Conservation (phyloP, 176 grass and related monocot genomes). For the Zoysia japonica region DNA sequence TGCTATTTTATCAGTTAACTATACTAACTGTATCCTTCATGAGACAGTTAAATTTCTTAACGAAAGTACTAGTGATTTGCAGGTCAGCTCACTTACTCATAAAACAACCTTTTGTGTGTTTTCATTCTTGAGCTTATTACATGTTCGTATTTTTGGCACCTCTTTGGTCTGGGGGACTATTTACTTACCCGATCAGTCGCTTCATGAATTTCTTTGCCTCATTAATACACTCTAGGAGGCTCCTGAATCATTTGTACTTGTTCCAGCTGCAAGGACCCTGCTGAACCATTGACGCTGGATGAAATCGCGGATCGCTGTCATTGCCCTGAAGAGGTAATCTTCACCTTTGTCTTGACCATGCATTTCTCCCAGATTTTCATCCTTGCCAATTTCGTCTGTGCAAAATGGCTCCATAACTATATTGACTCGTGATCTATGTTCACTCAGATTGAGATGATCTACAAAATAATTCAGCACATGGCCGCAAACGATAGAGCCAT, state of each 20-base stretch:
- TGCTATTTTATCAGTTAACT: background rate
- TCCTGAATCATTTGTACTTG: conserved; percentile 12
- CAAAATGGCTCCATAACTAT: background rate
- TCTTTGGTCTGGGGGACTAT: too few species aligned
- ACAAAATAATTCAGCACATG: conserved; percentile 99
- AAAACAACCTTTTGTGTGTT: background rate
- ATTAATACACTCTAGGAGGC: background rate
- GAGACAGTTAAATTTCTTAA: background rate
- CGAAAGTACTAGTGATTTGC: background rate
- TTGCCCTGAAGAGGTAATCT: conserved; percentile 71
- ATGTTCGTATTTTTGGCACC: conserved; percentile 1
- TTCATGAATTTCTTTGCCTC: background rate
- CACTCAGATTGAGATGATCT: conserved; percentile 95
- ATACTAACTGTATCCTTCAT: background rate
- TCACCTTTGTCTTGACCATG: background rate
- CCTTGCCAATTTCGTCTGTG: background rate
- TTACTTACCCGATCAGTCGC: background rate
- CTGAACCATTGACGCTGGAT: conserved; percentile 74
- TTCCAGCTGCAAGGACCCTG: conserved; percentile 89
- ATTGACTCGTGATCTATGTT: background rate
- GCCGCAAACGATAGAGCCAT: conserved; percentile 94
- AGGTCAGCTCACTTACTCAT: background rate
- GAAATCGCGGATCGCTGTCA: conserved; percentile 93
- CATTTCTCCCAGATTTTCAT: too few species aligned
- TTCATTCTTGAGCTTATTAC: background rate